phyloP scores from a whole-genome alignment of 2,329 filamentous ascomycete genomes.

The Aureobasidium musti region DNA sequence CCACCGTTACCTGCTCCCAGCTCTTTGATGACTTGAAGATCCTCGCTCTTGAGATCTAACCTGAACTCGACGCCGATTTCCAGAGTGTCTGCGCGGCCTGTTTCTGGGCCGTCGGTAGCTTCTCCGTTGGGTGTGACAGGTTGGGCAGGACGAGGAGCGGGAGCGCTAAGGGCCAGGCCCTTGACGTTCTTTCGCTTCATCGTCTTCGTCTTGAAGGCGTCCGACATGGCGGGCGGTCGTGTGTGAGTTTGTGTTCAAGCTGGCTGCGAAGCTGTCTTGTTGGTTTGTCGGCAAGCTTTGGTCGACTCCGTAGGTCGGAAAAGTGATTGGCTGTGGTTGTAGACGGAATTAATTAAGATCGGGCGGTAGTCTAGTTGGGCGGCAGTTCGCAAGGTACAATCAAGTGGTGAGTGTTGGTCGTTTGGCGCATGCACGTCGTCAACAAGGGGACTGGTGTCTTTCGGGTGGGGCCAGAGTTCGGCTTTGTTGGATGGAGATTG shows the following conservation, averaged over 20 bases:
- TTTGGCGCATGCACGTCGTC: constrained; percentile 22
- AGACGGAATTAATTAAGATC: constrained; percentile 11
- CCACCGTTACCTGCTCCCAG: constrained; percentile 95
- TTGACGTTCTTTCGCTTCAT: constrained; percentile 99
- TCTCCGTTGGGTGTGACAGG: constrained; percentile 72
- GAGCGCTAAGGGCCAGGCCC: constrained; percentile 82
- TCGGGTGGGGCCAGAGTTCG: constrained; percentile 5
- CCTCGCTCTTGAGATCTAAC: constrained; percentile 85
- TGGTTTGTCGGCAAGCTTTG: background rate
- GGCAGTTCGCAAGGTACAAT: background rate
- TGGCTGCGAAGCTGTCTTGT: background rate
- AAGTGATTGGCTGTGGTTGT: constrained; percentile 22
- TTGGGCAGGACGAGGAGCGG: constrained; percentile 68
- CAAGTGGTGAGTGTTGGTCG: background rate
- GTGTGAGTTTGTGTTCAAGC: background rate
- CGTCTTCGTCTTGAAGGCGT: constrained; percentile 67
- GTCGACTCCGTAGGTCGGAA: background rate
- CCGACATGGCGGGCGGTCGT: constrained; percentile 49
- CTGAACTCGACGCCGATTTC: constrained; percentile 99
- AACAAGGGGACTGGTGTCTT: constrained; percentile 11
- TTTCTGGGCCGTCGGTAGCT: constrained; percentile 61
- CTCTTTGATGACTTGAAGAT: constrained; percentile 90
- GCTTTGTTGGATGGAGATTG: constrained; percentile 12
- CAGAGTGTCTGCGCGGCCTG: constrained; percentile 66
- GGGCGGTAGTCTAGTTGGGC: background rate